These are phyloP conservation scores for Pachysandra terminalis DNA, from an alignment of 164 flowering plant species.

Conservation along the genomic window DNA sequence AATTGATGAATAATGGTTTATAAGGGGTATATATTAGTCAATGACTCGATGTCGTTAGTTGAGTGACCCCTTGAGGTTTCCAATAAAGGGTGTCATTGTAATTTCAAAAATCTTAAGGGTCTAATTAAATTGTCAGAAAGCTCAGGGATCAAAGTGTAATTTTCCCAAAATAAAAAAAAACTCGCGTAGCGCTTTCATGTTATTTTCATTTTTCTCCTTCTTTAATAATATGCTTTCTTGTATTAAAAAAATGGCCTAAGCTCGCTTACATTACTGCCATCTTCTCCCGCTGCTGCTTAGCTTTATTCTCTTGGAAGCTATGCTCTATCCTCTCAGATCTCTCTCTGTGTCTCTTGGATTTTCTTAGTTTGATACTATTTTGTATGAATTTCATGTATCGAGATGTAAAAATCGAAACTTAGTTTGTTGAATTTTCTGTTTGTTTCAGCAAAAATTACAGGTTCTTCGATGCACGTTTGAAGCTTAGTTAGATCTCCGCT, in stretches of 20 bases:
- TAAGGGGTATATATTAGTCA: no score
- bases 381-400: background rate
- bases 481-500: background rate
- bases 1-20: no score
- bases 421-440: background rate
- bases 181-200: no score
- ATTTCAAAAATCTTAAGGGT: no score
- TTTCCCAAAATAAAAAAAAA: no score
- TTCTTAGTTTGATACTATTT: background rate
- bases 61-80: no score
- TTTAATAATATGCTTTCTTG: no score
- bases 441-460: background rate
- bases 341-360: background rate
- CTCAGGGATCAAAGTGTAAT: no score
- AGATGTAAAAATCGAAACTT: background rate
- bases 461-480: background rate
- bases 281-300: background rate
- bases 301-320: background rate
- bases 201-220: no score
- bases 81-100: no score
- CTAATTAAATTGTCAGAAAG: no score
- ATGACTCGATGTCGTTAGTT: no score
- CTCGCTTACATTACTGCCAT: background rate
- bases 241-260: background rate
- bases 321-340: background rate